Evolutionary conservation across 2,329 filamentous ascomycete genomes (phyloP), one percentile per base, ranked within the genome.

Genomic region (Hysterium pulicare): DNA sequence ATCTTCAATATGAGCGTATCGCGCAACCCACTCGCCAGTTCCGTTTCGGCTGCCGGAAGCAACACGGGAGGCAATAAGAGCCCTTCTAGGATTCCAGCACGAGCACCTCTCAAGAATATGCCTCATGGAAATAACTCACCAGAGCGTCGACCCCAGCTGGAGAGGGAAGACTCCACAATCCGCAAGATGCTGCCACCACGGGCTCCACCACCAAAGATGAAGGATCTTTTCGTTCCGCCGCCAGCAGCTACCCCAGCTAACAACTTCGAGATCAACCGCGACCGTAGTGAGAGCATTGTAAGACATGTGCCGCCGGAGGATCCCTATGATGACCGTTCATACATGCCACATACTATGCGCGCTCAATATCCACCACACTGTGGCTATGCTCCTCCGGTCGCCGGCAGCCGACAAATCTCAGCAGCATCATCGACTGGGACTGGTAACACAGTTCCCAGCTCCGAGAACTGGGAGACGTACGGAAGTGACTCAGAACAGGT

Each of bases 391-490:
- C 70, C 58, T 31, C 53, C 58, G 30, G 55, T 55, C 1, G 42
- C 58, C 15, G 53, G 53, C 19, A 75, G 71, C 47, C 75, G 88
- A 36, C 87, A 91, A 55, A 83, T 85, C 13, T 88, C 84, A 5
- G 82, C 82, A 51, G 84, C 84, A 1, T 90, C 87, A 1, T 66
- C 64, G 2, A 64, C 55, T 17, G 57, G 55, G 15, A 65, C 54
- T 15, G 69, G 73, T 17, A 71, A 71, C n/a, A 88, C 86, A 1
- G 77, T 76, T 17, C 76, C 87, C 4, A 88, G 87, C 1, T 95
- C 88, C 3, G 91, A 97, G 69, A 97, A 97, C 65, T 97, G 91
- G 91, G 91, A 97, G 68, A 95, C 90, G 8, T 97, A 93, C 57
- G 90, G 93, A 55, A 88, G 95, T 63, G 82, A 78, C 51, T 89